These are phyloP conservation scores for Rhodamnia rubescens DNA, from an alignment of 345 rosid species.

Conservation along the genomic window DNA sequence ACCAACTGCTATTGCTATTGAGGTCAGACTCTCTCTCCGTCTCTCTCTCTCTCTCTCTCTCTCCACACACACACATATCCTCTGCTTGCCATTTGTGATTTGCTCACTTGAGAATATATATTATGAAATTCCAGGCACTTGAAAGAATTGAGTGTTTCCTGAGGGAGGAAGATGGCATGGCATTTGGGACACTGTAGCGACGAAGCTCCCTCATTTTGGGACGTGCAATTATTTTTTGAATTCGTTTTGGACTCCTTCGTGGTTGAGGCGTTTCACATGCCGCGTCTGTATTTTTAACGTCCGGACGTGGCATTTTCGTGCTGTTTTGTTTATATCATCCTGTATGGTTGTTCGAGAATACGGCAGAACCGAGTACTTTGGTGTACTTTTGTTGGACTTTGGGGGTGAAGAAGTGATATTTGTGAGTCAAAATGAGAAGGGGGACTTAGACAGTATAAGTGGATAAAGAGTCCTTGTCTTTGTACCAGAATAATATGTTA, in stretches of 20 bases:
- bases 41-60: not conserved
- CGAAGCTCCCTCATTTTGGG: not conserved
- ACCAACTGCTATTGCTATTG: slow-evolving; percentile 68
- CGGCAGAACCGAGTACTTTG: not conserved
- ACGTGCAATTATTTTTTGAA: no score
- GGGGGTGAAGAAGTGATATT: not conserved
- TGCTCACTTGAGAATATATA: not conserved
- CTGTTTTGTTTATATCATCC: not conserved
- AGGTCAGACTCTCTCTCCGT: slow-evolving; percentile 30
- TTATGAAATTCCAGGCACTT: slow-evolving; percentile 23
- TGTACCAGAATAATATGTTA: not conserved
- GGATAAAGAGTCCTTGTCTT: not conserved
- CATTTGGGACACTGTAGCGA: slow-evolving; percentile 1
- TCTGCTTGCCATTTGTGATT: not conserved
- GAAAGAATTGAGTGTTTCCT: slow-evolving; percentile 43
- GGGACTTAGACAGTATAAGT: not conserved
- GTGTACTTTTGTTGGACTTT: not conserved
- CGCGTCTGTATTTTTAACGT: not conserved
- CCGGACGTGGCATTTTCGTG: not conserved
- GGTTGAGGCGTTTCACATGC: not conserved
- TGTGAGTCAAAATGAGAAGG: not conserved
- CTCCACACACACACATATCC: not conserved
- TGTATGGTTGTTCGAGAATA: not conserved
- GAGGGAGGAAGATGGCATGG: slow-evolving; percentile 14
- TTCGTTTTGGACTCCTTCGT: not conserved